Conservation (phyloP, 192 early-diverging fungal species). For the Pilaira anomala region DNA sequence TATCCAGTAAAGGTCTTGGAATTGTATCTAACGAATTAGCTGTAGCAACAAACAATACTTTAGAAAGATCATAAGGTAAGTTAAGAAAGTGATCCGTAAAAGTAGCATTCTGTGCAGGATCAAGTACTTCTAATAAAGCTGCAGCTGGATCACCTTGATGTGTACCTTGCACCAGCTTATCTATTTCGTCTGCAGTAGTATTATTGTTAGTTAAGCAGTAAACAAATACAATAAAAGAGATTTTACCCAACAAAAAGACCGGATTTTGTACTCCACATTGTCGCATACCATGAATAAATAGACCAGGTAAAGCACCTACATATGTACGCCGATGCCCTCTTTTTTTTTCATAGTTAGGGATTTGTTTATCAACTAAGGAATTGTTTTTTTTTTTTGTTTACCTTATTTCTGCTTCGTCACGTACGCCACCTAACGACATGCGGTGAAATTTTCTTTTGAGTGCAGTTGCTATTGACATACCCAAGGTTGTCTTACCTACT, state of each 20-base stretch:
- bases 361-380: not conserved
- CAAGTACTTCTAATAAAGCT: conserved; percentile 80
- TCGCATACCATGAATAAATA: conserved; percentile 68
- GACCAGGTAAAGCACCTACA: conserved; percentile 83
- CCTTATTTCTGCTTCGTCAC: conserved; percentile 85
- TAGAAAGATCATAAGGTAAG: conserved; percentile 60
- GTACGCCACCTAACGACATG: conserved; percentile 80
- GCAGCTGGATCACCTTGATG: conserved; percentile 74
- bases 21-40: conserved; percentile 79
- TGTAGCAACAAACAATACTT: conserved; percentile 79
- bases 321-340: conserved; percentile 82
- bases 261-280: conserved; percentile 74
- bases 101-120: conserved; percentile 82
- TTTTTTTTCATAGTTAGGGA: not conserved
- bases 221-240: not conserved
- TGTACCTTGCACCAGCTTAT: conserved; percentile 65
- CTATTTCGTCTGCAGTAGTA: conserved; percentile 61
- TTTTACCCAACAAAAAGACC: conserved; percentile 67
- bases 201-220: not conserved
- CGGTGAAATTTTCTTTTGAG: conserved; percentile 76
- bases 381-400: conserved; percentile 69
- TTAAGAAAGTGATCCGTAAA: conserved; percentile 84
- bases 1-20: conserved; percentile 72
- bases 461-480: conserved; percentile 71
- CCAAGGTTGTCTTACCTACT: conserved; percentile 82